Evolutionary conservation across 176 grass and related monocot species (phyloP), one percentile per base, ranked within the genome.

Genomic region (Lolium perenne): DNA sequence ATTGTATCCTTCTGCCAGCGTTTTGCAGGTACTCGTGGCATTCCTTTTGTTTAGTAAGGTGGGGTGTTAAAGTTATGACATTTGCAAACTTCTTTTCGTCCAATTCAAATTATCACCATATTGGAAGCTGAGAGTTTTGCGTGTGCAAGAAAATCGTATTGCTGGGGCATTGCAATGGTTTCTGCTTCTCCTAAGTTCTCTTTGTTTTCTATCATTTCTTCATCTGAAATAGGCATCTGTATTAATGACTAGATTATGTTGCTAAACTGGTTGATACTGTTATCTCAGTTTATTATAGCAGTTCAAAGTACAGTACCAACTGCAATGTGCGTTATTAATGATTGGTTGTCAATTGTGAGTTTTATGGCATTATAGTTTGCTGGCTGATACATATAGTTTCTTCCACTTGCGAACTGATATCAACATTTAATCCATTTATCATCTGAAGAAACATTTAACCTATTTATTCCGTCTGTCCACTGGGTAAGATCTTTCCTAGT

Each of bases 261-360:
- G 7, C 50, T 23, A 57, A 18, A 43, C 4, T 71, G 50, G 80
- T 26, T 15, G 38, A 61, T 79, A 40, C 38, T 13, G 38, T 45
- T 22, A 58, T 72, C n/a, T 41, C 51, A 47, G 22, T 73, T 38
- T 58, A 25, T 8, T 73, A 26, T 47, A 80, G 15, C 43, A 0
- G 21, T 72, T 83, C 71, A 16, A 73, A 73, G 21, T 71, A 73
- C 10, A 83, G n/a, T 72, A 72, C 2, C 51, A 43, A 13, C 65
- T 70, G 32, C 35, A 46, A 70, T 56, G 13, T 79, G 76, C 23
- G n/a, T 79, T 61, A 79, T 45, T 78, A 18, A n/a, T 43, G 15
- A 78, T 43, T 60, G 10, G 18, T 78, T 60, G 12, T 35, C 26
- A 38, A 10, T 77, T 0, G 3, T 43, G 32, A 2, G 26, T 43